Evolutionary conservation across 1,284 basidiomycete genomes (phyloP), one percentile per base, ranked within the genome.

Genomic region (Cystobasidium pallidum): DNA sequence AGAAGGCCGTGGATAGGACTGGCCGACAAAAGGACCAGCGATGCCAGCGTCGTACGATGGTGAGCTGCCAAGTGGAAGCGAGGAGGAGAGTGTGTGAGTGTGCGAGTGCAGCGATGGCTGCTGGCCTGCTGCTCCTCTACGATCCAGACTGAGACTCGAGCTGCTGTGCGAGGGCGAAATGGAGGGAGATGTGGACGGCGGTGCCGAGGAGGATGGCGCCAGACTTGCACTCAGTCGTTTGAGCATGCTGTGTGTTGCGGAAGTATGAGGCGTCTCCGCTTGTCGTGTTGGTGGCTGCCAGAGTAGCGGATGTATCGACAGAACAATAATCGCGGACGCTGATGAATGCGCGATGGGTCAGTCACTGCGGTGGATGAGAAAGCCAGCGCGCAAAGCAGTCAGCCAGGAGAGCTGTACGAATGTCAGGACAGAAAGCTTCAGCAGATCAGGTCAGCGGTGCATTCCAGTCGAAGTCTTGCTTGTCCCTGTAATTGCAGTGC

Each of bases 201-300:
- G 15, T 21, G 51, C 21, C 36, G 49, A 49, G 3, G 63, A 66
- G 17, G 26, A 24, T 15, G 47, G 49, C 32, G 57, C 34, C 24
- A 71, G 59, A 1, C 49, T 57, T 39, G 68, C 68, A 28, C 54
- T 49, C 13, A 71, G 68, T 30, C 68, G 59, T 34, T 71, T 71
- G 59, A 71, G 61, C 68, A 71, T 71, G 62, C 39, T 47, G 10
- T 10, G 61, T 8, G 30, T 34, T 39, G 13, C 36, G 13, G 57
- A 3, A 45, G n/a, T 43, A 39, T 43, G 36, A n/a, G n/a, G n/a
- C 13, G n/a, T 26, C 13, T 19, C 47, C 21, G 59, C 13, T 28
- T 32, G 17, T 43, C 32, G 45, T 51, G 45, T 34, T n/a, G 62
- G 28, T 34, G 19, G 43, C 30, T 47, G 36, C n/a, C 43, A 45